phyloP scores from a whole-genome alignment of 768 basidiomycete genomes.

The Hemileccinum rubropunctum region DNA sequence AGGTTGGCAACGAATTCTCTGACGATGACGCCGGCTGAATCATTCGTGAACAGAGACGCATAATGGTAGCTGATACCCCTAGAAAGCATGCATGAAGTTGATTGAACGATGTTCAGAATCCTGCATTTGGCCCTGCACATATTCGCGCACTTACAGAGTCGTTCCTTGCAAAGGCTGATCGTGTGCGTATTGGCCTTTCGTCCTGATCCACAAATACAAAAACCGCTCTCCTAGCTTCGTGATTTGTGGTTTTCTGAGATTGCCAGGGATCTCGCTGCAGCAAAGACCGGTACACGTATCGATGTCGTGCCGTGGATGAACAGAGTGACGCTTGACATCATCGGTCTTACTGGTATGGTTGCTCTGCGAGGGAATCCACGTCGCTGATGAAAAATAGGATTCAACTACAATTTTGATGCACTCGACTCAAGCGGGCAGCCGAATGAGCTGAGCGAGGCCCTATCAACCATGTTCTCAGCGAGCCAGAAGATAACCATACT shows the following conservation, averaged over 20 bases:
- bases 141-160: slow-evolving; percentile 55
- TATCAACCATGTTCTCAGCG: slow-evolving; percentile 30
- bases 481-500: slow-evolving; percentile 18
- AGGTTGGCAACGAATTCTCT: slow-evolving; percentile 23
- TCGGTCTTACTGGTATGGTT: slow-evolving; percentile 37
- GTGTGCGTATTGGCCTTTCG: slow-evolving; percentile 33
- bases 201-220: neutral
- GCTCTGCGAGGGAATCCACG: neutral
- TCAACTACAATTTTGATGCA: slow-evolving; percentile 36
- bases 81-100: neutral
- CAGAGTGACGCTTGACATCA: slow-evolving; percentile 40
- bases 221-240: slow-evolving; percentile 37
- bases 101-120: slow-evolving; percentile 42
- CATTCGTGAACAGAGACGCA: slow-evolving; percentile 13
- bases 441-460: slow-evolving; percentile 34
- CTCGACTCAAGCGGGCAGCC: slow-evolving; percentile 23
- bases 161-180: slow-evolving; percentile 53
- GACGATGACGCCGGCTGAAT: neutral
- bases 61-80: slow-evolving; percentile 24
- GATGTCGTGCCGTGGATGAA: slow-evolving; percentile 35
- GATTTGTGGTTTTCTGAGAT: slow-evolving; percentile 44
- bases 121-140: slow-evolving; percentile 61
- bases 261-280: slow-evolving; percentile 20
- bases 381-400: slow-evolving; percentile 27
- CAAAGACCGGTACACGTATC: slow-evolving; percentile 16